Conservation (phyloP, 805 yeast species). For the Wickerhamiella allomyrinae region DNA sequence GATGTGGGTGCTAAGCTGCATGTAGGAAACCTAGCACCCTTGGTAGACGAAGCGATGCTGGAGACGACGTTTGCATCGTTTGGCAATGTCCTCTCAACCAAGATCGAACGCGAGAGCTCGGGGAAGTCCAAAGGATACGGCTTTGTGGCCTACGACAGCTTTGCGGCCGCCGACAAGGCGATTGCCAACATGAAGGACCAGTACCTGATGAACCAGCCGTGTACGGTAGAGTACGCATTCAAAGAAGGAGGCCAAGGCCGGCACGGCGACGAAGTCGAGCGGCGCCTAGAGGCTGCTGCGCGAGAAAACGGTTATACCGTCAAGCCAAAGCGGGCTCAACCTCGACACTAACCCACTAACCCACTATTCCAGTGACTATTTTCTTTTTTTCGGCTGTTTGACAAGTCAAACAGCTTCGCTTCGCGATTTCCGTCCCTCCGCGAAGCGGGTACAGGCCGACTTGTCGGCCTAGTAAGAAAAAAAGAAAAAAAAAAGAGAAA, state of each 20-base stretch:
- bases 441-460: no score
- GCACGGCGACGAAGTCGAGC: slow-evolving; percentile 72
- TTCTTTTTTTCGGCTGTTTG: no score
- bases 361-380: no score
- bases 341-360: no score
- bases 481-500: no score
- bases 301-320: background rate
- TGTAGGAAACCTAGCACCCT: slow-evolving; percentile 51
- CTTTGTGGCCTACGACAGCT: slow-evolving; percentile 47
- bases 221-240: slow-evolving; percentile 54
- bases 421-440: no score
- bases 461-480: no score
- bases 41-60: slow-evolving; percentile 48
- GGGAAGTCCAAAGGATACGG: slow-evolving; percentile 50
- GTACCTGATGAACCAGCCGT: slow-evolving; percentile 49
- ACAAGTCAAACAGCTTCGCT: no score
- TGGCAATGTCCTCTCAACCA: slow-evolving; percentile 35
- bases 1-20: slow-evolving; percentile 56
- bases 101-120: slow-evolving; percentile 30
- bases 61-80: slow-evolving; percentile 48
- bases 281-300: slow-evolving; percentile 39
- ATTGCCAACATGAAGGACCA: slow-evolving; percentile 54
- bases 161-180: slow-evolving; percentile 59
- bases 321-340: no score
- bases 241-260: slow-evolving; percentile 43